Conservation (phyloP, 2,329 filamentous ascomycete genomes). For the Nothopassalora personata region DNA sequence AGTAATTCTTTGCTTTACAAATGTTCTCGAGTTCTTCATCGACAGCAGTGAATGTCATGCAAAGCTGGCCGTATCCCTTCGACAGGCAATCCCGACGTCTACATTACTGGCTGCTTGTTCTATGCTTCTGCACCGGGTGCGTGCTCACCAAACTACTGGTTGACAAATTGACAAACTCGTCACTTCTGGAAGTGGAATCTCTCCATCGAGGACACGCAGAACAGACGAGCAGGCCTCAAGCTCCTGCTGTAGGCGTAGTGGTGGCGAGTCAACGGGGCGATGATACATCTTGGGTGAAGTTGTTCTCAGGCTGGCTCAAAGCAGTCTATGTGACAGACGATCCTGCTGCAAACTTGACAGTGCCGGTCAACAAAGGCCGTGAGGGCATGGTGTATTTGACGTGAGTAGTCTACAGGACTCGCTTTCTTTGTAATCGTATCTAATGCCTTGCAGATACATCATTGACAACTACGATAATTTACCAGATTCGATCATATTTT, state of each 20-base stretch:
- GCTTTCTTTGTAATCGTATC: not conserved
- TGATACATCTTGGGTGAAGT: conserved; percentile 28
- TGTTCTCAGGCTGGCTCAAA: conserved; percentile 37
- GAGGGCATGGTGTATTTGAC: conserved; percentile 49
- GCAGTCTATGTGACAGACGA: conserved; percentile 43
- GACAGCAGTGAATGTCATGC: not conserved
- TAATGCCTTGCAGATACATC: conserved; percentile 33
- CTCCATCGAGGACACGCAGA: not conserved
- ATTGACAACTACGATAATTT: conserved; percentile 55
- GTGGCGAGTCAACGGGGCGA: not conserved
- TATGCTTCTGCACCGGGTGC: not conserved
- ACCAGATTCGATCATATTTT: conserved; percentile 52
- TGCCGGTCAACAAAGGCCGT: conserved; percentile 45
- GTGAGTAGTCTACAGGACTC: conserved; percentile 29
- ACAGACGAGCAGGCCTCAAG: not conserved
- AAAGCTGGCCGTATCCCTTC: not conserved
- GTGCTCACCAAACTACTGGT: not conserved
- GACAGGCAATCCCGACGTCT: not conserved
- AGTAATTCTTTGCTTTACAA: not conserved
- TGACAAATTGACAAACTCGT: not conserved
- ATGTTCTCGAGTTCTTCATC: not conserved
- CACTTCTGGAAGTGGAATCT: not conserved
- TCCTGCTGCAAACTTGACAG: conserved; percentile 33
- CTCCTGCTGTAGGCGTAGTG: not conserved
- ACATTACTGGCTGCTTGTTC: not conserved